Evolutionary conservation across 2,329 filamentous ascomycete genomes (phyloP).

Genomic region (Xylariaceae sp.): DNA sequence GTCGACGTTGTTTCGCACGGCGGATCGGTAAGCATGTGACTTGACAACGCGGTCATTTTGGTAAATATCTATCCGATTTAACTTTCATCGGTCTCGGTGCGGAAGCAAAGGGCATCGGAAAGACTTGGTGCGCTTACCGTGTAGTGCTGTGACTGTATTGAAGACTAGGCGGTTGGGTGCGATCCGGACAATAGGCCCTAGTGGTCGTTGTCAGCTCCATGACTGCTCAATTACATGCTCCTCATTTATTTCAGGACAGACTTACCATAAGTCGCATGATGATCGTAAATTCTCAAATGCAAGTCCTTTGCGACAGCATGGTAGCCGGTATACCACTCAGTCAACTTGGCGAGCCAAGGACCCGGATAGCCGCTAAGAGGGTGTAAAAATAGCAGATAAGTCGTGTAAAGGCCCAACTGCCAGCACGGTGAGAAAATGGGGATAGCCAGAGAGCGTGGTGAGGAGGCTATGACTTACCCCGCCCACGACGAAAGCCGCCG

Average conservation of each 20-base stretch:
- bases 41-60: conserved; percentile 8
- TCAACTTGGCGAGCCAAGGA: conserved; percentile 1
- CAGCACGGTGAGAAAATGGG: too few species aligned
- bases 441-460: too few species aligned
- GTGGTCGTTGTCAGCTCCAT: not conserved
- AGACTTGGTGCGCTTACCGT: not conserved
- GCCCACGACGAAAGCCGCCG: too few species aligned
- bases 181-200: conserved; percentile 4
- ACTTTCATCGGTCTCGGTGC: not conserved
- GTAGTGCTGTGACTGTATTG: conserved; percentile 5
- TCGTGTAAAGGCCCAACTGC: conserved; percentile 1
- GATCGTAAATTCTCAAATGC: conserved; percentile 1
- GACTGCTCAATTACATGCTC: not conserved
- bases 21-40: not conserved
- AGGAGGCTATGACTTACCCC: too few species aligned
- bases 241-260: not conserved
- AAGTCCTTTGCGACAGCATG: not conserved
- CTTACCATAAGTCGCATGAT: conserved; percentile 5
- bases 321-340: not conserved
- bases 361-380: conserved; percentile 2
- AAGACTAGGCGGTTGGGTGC: conserved; percentile 7
- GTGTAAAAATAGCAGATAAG: conserved; percentile 1
- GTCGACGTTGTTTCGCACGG: not conserved
- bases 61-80: conserved; percentile 8
- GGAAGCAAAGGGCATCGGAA: not conserved